phyloP scores from a whole-genome alignment of 345 rosid genomes.

The Melaleuca alternifolia region DNA sequence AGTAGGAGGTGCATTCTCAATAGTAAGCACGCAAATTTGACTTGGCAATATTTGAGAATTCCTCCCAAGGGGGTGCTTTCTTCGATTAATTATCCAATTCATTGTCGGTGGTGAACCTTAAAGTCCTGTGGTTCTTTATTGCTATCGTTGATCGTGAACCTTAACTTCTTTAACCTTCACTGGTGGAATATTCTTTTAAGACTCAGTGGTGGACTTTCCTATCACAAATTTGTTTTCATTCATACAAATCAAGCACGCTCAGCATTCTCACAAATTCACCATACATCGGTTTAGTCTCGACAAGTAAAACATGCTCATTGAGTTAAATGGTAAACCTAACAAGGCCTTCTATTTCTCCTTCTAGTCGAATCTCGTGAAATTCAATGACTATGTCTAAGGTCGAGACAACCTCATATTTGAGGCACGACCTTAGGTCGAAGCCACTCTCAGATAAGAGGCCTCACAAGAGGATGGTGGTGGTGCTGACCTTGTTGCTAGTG shows the following conservation, averaged over 20 bases:
- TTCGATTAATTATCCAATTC: neutral
- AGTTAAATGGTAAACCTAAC: neutral
- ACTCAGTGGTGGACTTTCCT: neutral
- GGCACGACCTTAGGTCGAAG: neutral
- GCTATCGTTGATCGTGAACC: neutral
- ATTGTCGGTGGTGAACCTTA: neutral
- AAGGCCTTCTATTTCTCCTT: neutral
- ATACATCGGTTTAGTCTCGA: neutral
- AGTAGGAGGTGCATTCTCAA: neutral
- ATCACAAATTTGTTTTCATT: neutral
- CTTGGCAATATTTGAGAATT: neutral
- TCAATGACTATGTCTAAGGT: neutral
- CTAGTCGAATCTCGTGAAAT: neutral
- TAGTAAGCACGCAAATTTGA: neutral
- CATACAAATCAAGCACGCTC: neutral
- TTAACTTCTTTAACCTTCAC: neutral
- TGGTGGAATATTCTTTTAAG: neutral
- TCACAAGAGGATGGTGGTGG: neutral
- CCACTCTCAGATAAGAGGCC: neutral
- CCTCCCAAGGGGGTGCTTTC: neutral
- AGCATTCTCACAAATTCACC: neutral
- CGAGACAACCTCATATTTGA: neutral
- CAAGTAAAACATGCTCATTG: neutral
- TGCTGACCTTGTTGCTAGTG: accelerated
- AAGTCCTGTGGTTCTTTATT: neutral